Conservation (phyloP, 352 stramenopile species). For the Globisporangium iwayamae region DNA sequence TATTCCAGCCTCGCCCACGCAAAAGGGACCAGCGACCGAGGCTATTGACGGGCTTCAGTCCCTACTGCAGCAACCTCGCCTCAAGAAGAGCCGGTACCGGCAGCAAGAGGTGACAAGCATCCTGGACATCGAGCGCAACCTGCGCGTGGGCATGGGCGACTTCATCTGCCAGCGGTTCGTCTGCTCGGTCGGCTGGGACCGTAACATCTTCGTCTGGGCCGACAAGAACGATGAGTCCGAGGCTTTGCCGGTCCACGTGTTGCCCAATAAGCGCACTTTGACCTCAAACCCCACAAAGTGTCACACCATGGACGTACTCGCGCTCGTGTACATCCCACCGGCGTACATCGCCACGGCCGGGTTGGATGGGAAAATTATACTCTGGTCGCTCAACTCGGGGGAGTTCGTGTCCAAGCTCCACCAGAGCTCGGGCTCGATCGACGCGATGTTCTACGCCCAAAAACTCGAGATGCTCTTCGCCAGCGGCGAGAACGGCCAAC, state of each 20-base stretch:
- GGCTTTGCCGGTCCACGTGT: conserved; percentile 48
- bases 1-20: not conserved
- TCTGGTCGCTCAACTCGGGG: conserved; percentile 80
- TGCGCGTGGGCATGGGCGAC: conserved; percentile 77
- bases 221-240: conserved; percentile 81
- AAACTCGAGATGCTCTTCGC: conserved; percentile 74
- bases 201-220: conserved; percentile 77
- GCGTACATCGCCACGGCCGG: conserved; percentile 68
- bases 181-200: conserved; percentile 82
- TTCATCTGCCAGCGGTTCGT: conserved; percentile 81
- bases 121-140: conserved; percentile 71
- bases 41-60: not conserved
- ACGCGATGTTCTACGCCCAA: conserved; percentile 61
- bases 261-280: conserved; percentile 35
- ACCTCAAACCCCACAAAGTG: conserved; percentile 27
- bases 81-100: conserved; percentile 38
- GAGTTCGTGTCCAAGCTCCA: conserved; percentile 61
- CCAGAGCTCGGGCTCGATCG: conserved; percentile 58
- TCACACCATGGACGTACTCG: conserved; percentile 69
- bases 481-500: conserved; percentile 51
- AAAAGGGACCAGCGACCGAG: conserved; percentile 7
- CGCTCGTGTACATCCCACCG: conserved; percentile 64
- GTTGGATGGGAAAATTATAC: conserved; percentile 64
- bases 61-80: not conserved
- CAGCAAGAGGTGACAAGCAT: conserved; percentile 85